Percentiles rank a stretch among this genome's conserved stretches.
Conservation (phyloP, 2,329 filamentous ascomycete genomes). For the Atkinsonella texensis region DNA sequence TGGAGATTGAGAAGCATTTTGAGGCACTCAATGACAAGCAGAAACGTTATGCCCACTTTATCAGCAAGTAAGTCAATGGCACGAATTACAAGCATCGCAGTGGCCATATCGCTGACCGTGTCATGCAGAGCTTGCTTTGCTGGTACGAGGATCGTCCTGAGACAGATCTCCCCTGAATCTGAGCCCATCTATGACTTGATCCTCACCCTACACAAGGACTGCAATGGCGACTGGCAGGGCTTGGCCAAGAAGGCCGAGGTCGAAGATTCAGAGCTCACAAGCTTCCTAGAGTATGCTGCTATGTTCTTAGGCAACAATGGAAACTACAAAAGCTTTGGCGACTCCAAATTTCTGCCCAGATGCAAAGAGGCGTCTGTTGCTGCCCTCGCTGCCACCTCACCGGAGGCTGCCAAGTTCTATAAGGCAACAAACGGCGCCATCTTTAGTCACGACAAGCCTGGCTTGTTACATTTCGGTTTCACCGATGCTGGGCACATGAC, state of each 20-base stretch:
- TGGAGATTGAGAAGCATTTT: constrained; percentile 90
- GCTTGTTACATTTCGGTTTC: constrained; percentile 65
- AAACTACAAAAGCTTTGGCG: constrained; percentile 81
- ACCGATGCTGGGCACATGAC: constrained; percentile 65
- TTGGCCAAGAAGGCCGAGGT: constrained; percentile 54
- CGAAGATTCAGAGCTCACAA: constrained; percentile 48
- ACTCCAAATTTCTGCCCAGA: constrained; percentile 72
- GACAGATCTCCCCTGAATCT: constrained; percentile 72
- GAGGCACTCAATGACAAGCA: constrained; percentile 62
- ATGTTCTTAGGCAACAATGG: constrained; percentile 72
- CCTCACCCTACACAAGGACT: constrained; percentile 54
- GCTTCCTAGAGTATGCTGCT: constrained; percentile 65
- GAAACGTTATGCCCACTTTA: constrained; percentile 85
- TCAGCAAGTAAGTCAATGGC: constrained; percentile 54
- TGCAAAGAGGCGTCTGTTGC: constrained; percentile 51
- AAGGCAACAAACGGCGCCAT: constrained; percentile 59
- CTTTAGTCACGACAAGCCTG: constrained; percentile 52
- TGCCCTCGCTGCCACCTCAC: constrained; percentile 47
- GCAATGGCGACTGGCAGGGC: constrained; percentile 57
- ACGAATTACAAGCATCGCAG: not conserved
- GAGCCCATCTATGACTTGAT: constrained; percentile 76
- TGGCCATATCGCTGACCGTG: not conserved
- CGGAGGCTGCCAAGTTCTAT: constrained; percentile 52
- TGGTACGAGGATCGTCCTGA: constrained; percentile 65
- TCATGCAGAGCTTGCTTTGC: constrained; percentile 57